Percentiles rank a stretch among this genome's conserved stretches.
These are phyloP conservation scores for Candida maesae DNA, from an alignment of 805 yeast species.

Conservation along the genomic window DNA sequence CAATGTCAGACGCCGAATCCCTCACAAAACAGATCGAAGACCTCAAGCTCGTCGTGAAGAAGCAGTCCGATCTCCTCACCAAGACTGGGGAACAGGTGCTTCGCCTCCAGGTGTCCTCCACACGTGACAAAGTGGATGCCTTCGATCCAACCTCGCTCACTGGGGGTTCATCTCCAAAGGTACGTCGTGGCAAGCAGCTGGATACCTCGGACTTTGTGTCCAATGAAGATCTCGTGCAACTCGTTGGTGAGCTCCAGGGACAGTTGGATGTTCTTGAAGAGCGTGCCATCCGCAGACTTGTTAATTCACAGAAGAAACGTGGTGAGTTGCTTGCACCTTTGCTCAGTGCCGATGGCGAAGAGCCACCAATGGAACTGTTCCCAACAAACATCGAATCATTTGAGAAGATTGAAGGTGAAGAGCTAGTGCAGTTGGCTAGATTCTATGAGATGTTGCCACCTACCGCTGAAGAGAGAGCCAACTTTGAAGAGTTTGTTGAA, in stretches of 20 bases:
- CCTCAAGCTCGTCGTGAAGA: constrained; percentile 51
- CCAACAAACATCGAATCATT: constrained; percentile 60
- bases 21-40: constrained; percentile 41
- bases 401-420: constrained; percentile 39
- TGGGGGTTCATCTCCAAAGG: constrained; percentile 5
- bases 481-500: constrained; percentile 46
- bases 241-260: constrained; percentile 86
- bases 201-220: constrained; percentile 63
- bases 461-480: constrained; percentile 48
- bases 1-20: constrained; percentile 14
- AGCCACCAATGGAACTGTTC: constrained; percentile 48
- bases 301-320: constrained; percentile 50
- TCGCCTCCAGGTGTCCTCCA: constrained; percentile 58
- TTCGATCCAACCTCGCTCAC: constrained; percentile 19
- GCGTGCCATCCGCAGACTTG: constrained; percentile 65
- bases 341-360: constrained; percentile 76
- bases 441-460: constrained; percentile 80
- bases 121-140: constrained; percentile 37
- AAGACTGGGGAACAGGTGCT: constrained; percentile 79
- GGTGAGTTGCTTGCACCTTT: constrained; percentile 58
- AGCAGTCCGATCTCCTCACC: constrained; percentile 62
- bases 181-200: constrained; percentile 11
- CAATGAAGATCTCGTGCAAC: constrained; percentile 78
- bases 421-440: constrained; percentile 52
- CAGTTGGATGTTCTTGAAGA: constrained; percentile 80